Evolutionary conservation across 1,284 basidiomycete genomes (phyloP).

Genomic region (Hymenochaete sp.): DNA sequence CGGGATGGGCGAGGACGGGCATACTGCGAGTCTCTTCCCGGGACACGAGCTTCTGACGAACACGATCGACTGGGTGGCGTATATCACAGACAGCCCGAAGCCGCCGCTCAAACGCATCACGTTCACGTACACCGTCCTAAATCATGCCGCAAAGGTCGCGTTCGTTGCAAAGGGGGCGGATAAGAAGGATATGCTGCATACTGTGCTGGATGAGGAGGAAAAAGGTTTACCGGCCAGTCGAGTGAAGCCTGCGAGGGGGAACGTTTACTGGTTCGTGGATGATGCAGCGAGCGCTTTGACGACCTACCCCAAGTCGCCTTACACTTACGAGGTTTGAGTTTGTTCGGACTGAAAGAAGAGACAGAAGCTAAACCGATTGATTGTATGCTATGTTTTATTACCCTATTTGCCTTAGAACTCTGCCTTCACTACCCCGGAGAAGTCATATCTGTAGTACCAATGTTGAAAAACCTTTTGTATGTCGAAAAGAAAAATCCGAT

Average conservation of each 20-base stretch:
- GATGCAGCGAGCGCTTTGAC: conserved; percentile 64
- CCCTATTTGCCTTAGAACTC: too few species aligned
- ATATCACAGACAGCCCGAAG: conserved; percentile 89
- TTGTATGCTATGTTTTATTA: neutral
- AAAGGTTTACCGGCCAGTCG: conserved; percentile 74
- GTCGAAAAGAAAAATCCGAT: too few species aligned
- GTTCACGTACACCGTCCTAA: conserved; percentile 86
- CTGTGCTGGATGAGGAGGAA: conserved; percentile 77
- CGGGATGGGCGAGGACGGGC: conserved; percentile 91
- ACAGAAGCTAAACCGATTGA: neutral
- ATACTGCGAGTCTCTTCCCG: conserved; percentile 95
- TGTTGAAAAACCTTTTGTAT: too few species aligned
- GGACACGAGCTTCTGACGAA: conserved; percentile 80
- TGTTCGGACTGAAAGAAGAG: too few species aligned
- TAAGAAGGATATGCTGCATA: conserved; percentile 74
- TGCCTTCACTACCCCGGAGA: too few species aligned
- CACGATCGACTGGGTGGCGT: conserved; percentile 89
- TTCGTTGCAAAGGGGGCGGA: conserved; percentile 83
- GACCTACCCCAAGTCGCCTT: too few species aligned
- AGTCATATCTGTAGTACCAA: too few species aligned
- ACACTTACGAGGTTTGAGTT: too few species aligned
- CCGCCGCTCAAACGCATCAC: conserved; percentile 88
- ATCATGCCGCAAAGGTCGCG: conserved; percentile 80
- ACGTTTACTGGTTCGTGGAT: conserved; percentile 88
- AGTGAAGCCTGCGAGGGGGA: conserved; percentile 51